Evolutionary conservation across 2,329 filamentous ascomycete genomes (phyloP), one percentile per base, ranked within the genome.

Genomic region (Pseudofabraea citricarpa): DNA sequence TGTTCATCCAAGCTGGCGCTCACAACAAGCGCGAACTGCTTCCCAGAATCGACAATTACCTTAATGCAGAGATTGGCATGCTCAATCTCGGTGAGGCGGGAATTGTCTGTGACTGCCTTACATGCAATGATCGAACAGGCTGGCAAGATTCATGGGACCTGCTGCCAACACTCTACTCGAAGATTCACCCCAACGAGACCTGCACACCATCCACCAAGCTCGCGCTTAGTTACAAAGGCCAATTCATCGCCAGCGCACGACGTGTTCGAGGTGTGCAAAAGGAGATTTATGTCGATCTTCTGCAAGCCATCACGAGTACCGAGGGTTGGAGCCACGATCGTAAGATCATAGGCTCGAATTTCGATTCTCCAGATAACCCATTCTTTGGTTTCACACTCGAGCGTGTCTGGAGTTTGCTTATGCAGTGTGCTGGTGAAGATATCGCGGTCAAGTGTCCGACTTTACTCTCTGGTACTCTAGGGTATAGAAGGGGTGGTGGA

Each of bases 381-480:
- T 47, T 44, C n/a, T 58, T 60, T 40, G 56, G 56, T 13, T 59
- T 57, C 24, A 46, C 52, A 3, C 41, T 59, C 20, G 57, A 59
- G 37, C 47, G 57, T 24, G 33, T 59, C 8, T 58, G 57, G 57
- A 41, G 49, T 8, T 39, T 58, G 26, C 33, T 60, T 9, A 47
- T 58, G 47, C 57, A 60, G 43, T 60, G 56, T 48, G 52, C 46
- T 6, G 49, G 52, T 7, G 65, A 78, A 46, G 81, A 87, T 53
- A 85, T 93, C 36, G 87, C 87, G 10, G 83, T 84, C 2, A 89
- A 89, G 47, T 88, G 88, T 10, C 86, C 91, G 49, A 90, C 90
- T 56, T 70, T 94, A 4, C 86, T 84, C 47, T 88, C 88, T 52
- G 88, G 88, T 0, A 88, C 82, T 48, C 86, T 87, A 47, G 87